Conservation (phyloP, 2,329 filamentous ascomycete species). For the Volutella citrinella region DNA sequence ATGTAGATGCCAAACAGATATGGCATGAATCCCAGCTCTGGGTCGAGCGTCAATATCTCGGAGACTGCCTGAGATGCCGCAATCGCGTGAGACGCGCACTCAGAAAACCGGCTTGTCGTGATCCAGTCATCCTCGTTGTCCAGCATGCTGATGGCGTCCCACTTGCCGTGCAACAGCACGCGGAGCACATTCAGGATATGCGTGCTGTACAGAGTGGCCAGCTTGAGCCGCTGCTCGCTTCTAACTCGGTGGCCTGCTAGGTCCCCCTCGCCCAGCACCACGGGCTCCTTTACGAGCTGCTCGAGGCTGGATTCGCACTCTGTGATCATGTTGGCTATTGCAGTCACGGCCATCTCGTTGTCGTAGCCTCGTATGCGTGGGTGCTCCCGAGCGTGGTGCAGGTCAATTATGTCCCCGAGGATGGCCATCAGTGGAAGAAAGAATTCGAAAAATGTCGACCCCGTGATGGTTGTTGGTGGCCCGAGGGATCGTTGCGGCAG, state of each 20-base stretch:
- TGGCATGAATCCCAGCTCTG: slow-evolving; percentile 49
- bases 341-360: too few species aligned
- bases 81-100: slow-evolving; percentile 46
- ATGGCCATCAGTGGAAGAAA: slow-evolving; percentile 49
- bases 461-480: slow-evolving; percentile 36
- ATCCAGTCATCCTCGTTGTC: slow-evolving; percentile 49
- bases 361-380: slow-evolving; percentile 37
- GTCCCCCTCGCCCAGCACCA: too few species aligned
- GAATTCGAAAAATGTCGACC: slow-evolving; percentile 46
- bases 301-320: too few species aligned
- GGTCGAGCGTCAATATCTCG: slow-evolving; percentile 45
- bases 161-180: slow-evolving; percentile 47
- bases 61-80: slow-evolving; percentile 43
- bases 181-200: slow-evolving; percentile 47
- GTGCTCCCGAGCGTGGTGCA: slow-evolving; percentile 42
- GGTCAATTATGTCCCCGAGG: slow-evolving; percentile 46
- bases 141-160: slow-evolving; percentile 48
- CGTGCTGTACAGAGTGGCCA: slow-evolving; percentile 45
- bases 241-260: too few species aligned
- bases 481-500: slow-evolving; percentile 35
- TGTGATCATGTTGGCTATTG: background rate
- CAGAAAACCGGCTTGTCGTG: slow-evolving; percentile 41
- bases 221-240: slow-evolving; percentile 32
- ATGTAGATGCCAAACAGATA: slow-evolving; percentile 52
- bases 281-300: too few species aligned